phyloP scores from a whole-genome alignment of 805 yeast species.

The Wickerhamiella sergipiensis region DNA sequence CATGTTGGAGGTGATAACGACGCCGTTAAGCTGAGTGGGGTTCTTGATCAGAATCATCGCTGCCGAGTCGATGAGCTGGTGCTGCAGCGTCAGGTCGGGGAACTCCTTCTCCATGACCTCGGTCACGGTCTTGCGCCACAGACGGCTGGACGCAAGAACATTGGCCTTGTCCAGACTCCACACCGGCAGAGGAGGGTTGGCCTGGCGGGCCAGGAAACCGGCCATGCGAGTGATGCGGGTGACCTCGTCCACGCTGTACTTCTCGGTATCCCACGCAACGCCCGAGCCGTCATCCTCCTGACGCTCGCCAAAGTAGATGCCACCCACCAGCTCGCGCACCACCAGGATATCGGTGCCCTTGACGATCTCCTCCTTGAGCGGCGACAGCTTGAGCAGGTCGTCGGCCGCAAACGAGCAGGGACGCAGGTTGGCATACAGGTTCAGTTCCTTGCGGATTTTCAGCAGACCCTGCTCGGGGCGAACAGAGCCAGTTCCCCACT shows the following conservation, averaged over 20 bases:
- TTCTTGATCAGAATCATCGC: slow-evolving; percentile 93
- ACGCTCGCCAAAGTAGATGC: slow-evolving; percentile 94
- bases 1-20: slow-evolving; percentile 88
- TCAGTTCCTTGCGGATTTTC: slow-evolving; percentile 86
- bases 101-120: slow-evolving; percentile 75
- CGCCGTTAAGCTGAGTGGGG: slow-evolving; percentile 86
- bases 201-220: slow-evolving; percentile 88
- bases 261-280: slow-evolving; percentile 86
- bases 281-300: slow-evolving; percentile 81
- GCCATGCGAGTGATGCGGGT: slow-evolving; percentile 97
- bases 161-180: slow-evolving; percentile 98
- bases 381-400: slow-evolving; percentile 69
- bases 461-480: slow-evolving; percentile 96
- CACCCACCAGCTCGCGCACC: slow-evolving; percentile 95
- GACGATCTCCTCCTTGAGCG: slow-evolving; percentile 72
- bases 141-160: slow-evolving; percentile 87
- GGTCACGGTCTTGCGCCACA: slow-evolving; percentile 92
- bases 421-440: slow-evolving; percentile 88
- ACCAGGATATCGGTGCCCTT: slow-evolving; percentile 85
- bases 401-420: slow-evolving; percentile 92
- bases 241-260: slow-evolving; percentile 82
- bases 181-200: slow-evolving; percentile 83
- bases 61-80: slow-evolving; percentile 95
- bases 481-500: slow-evolving; percentile 95
- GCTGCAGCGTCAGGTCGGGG: slow-evolving; percentile 76